These are phyloP conservation scores for Pseudognaphalium luteoalbum DNA, from an alignment of 129 eudicot species.

Conservation along the genomic window DNA sequence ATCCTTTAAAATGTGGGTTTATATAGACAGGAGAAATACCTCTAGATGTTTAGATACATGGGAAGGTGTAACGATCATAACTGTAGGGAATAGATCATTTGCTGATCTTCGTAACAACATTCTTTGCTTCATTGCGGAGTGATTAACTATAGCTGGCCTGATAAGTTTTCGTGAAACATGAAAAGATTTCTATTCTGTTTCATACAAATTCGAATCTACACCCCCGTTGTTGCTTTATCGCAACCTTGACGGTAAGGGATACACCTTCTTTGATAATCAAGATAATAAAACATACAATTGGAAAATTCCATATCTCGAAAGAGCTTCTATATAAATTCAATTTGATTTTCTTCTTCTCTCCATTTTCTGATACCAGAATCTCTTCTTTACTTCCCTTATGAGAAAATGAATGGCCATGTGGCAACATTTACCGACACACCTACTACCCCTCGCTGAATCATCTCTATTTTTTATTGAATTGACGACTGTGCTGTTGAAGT, in stretches of 20 bases:
- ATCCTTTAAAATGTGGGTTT: no score
- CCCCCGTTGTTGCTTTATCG: no score
- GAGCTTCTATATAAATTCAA: conserved; percentile 19
- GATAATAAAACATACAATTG: conserved; percentile 19
- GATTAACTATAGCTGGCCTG: conserved; percentile 25
- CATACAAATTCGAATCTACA: neutral
- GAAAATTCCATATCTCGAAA: conserved; percentile 29
- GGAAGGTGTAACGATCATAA: no score
- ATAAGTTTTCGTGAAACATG: conserved; percentile 39
- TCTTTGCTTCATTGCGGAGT: conserved; percentile 21
- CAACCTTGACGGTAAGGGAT: no score
- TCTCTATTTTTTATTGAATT: conserved; percentile 20
- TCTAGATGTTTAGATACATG: no score
- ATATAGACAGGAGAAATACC: no score
- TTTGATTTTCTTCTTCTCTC: conserved; percentile 39
- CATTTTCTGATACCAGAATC: conserved; percentile 34
- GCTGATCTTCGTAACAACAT: conserved; percentile 33
- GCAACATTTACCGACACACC: conserved; percentile 42
- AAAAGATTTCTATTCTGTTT: conserved; percentile 34
- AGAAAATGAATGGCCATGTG: conserved; percentile 7
- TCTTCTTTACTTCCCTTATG: conserved; percentile 38
- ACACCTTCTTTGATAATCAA: no score
- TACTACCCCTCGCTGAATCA: conserved; percentile 28
- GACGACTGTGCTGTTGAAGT: neutral
- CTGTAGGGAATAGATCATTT: conserved; percentile 8